Conservation (phyloP, 768 basidiomycete genomes). For the Coprinopsis strossmayeri region DNA sequence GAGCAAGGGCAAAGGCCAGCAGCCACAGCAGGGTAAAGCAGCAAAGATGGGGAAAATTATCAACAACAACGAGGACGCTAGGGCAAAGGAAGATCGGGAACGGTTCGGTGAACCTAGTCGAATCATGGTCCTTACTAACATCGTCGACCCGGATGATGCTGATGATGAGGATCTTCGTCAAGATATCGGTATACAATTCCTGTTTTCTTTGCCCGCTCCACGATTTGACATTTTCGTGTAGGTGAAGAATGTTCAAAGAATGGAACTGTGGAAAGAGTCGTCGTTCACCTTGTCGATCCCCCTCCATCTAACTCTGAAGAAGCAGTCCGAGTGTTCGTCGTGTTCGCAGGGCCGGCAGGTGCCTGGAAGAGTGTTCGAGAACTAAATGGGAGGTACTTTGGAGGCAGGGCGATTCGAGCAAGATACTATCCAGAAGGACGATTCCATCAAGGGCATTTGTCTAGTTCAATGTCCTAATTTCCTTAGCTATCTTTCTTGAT, state of each 20-base stretch:
- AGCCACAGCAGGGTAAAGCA: constrained; percentile 25
- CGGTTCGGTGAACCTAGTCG: constrained; percentile 86
- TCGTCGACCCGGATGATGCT: constrained; percentile 80
- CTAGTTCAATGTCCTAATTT: constrained; percentile 30
- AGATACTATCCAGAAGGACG: constrained; percentile 67
- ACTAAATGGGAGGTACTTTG: constrained; percentile 89
- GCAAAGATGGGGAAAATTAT: constrained; percentile 85
- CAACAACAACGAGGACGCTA: constrained; percentile 83
- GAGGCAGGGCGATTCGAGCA: constrained; percentile 76
- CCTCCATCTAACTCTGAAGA: constrained; percentile 61
- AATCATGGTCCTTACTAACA: constrained; percentile 85
- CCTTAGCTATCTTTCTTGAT: constrained; percentile 10
- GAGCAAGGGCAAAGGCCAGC: constrained; percentile 24
- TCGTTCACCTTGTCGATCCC: constrained; percentile 74
- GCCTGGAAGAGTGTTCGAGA: constrained; percentile 96
- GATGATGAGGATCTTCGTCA: constrained; percentile 80
- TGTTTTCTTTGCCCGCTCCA: too few relatives aligned
- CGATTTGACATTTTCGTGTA: constrained; percentile 21
- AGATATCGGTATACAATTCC: constrained; percentile 87
- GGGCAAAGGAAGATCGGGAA: constrained; percentile 67
- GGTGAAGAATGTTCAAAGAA: constrained; percentile 91
- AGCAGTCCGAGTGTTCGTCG: constrained; percentile 86
- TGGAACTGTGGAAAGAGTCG: constrained; percentile 86
- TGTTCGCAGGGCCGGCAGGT: constrained; percentile 86
- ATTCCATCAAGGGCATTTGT: constrained; percentile 46